Conservation (phyloP, 257 asterid genomes). For the Thymus mandschuricus region DNA sequence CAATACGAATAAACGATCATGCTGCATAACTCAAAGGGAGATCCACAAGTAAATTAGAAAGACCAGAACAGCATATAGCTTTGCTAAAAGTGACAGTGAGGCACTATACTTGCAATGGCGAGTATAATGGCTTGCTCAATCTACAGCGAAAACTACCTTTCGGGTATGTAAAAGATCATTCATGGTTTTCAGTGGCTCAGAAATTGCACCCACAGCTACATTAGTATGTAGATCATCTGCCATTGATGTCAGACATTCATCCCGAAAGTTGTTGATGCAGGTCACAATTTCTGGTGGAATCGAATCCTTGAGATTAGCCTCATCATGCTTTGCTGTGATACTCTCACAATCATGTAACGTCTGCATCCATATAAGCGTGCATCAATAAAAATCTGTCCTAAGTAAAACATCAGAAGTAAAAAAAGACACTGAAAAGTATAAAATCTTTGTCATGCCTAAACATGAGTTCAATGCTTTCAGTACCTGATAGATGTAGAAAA, state of each 20-base stretch:
- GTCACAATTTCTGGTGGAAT: constrained; percentile 59
- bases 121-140: constrained; percentile 12
- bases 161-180: constrained; percentile 91
- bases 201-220: constrained; percentile 87
- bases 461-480: constrained; percentile 13
- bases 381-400: constrained; percentile 27
- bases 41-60: neutral
- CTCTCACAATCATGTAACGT: constrained; percentile 70
- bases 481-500: constrained; percentile 93
- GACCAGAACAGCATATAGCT: neutral
- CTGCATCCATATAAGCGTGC: constrained; percentile 49
- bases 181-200: constrained; percentile 84
- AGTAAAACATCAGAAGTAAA: constrained; percentile 11
- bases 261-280: constrained; percentile 65
- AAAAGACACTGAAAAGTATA: neutral
- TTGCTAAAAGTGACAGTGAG: constrained; percentile 17
- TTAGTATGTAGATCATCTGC: constrained; percentile 93
- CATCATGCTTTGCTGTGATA: constrained; percentile 47
- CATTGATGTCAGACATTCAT: constrained; percentile 72
- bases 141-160: constrained; percentile 56
- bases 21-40: constrained; percentile 11
- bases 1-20: constrained; percentile 4
- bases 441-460: constrained; percentile 13
- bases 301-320: constrained; percentile 49
- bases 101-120: neutral